phyloP scores from a whole-genome alignment of 306 rosid species.

The Arachis stenosperma region DNA sequence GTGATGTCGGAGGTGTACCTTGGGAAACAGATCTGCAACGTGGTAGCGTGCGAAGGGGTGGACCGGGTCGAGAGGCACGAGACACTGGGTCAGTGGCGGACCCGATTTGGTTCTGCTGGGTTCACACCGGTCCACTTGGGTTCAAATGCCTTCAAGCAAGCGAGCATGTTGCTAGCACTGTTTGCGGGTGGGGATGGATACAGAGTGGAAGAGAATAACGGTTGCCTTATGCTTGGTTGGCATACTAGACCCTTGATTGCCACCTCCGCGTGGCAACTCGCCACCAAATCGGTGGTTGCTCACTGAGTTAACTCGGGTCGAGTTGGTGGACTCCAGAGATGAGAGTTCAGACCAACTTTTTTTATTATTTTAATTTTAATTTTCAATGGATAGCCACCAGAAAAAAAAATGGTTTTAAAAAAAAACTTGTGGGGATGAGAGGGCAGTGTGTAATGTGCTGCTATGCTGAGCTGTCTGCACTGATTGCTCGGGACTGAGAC shows the following conservation, averaged over 20 bases:
- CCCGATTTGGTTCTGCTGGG: constrained; percentile 64
- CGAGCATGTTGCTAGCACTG: constrained; percentile 73
- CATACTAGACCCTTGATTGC: constrained; percentile 88
- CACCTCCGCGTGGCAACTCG: constrained; percentile 87
- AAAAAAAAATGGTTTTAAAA: constrained; percentile 24
- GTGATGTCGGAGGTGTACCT: constrained; percentile 81
- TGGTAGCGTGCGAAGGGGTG: constrained; percentile 83
- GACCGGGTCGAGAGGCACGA: constrained; percentile 94
- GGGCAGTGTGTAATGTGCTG: constrained; percentile 52
- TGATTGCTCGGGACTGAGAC: constrained; percentile 48
- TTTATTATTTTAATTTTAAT: neutral
- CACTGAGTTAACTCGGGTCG: constrained; percentile 55
- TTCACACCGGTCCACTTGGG: constrained; percentile 75
- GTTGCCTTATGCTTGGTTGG: constrained; percentile 85
- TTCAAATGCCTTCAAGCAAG: constrained; percentile 92
- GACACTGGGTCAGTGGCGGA: constrained; percentile 70
- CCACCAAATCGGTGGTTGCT: constrained; percentile 28
- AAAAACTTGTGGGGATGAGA: constrained; percentile 46
- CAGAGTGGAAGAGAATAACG: constrained; percentile 78
- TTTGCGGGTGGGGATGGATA: constrained; percentile 90
- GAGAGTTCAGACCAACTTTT: neutral
- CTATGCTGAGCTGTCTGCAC: constrained; percentile 61
- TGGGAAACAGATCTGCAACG: constrained; percentile 89
- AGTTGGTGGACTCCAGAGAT: neutral
- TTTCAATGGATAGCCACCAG: constrained; percentile 22